Conservation (phyloP, 768 basidiomycete genomes). For the Podaxis pistillaris region DNA sequence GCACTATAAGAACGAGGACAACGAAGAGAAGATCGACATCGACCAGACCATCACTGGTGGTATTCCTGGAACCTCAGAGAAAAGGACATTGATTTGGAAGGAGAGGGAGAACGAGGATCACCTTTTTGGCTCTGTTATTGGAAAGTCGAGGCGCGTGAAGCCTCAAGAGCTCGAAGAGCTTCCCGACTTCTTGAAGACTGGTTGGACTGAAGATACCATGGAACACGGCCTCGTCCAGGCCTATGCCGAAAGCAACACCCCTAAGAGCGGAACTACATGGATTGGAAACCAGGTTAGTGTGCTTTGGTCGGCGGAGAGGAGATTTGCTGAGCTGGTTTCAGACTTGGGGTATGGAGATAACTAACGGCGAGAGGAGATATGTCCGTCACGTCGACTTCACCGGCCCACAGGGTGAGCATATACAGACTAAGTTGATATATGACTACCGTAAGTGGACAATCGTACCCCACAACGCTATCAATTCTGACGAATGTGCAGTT, state of each 20-base stretch:
- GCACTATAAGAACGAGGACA: conserved; percentile 60
- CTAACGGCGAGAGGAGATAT: conserved; percentile 60
- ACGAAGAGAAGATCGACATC: conserved; percentile 65
- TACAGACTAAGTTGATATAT: conserved; percentile 58
- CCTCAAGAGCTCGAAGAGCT: conserved; percentile 42
- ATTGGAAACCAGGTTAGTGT: conserved; percentile 54
- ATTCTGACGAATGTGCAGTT: conserved; percentile 3
- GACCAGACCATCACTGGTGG: conserved; percentile 66
- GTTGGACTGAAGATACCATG: conserved; percentile 39
- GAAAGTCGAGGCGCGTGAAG: conserved; percentile 50
- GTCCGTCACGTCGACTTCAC: conserved; percentile 61
- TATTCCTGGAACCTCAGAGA: conserved; percentile 54
- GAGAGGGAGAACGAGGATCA: conserved; percentile 53
- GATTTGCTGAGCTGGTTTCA: conserved; percentile 15
- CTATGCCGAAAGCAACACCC: conserved; percentile 57
- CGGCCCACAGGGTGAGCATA: conserved; percentile 55
- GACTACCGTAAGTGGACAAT: conserved; percentile 57
- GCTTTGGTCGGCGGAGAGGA: neutral
- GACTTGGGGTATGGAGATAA: conserved; percentile 65
- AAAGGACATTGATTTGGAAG: conserved; percentile 55
- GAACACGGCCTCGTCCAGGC: conserved; percentile 45
- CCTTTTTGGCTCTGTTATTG: conserved; percentile 60
- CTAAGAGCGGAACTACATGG: conserved; percentile 62
- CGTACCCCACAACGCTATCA: neutral
- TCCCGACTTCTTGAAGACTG: conserved; percentile 36